A percentile compares a stretch with the other conserved stretches of the same genome.
phyloP scores from a whole-genome alignment of 352 stramenopile species.

The Phytophthora aleatoria region DNA sequence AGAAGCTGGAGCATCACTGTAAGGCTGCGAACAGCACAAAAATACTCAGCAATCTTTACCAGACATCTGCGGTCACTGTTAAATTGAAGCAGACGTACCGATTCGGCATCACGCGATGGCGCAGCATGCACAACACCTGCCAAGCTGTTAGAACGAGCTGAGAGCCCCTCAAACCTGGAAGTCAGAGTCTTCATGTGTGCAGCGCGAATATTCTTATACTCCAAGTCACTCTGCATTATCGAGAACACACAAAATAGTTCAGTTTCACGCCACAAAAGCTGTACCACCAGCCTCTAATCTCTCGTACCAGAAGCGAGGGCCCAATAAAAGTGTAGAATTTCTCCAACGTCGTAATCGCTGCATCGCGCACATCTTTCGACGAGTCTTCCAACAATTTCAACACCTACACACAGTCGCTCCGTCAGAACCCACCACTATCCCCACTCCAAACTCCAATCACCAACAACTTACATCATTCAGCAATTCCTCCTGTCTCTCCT shows the following conservation, averaged over 20 bases:
- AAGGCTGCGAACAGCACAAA: slow-evolving; percentile 7
- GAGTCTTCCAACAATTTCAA: slow-evolving; percentile 79
- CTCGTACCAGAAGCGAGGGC: slow-evolving; percentile 65
- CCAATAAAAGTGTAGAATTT: slow-evolving; percentile 77
- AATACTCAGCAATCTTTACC: not conserved
- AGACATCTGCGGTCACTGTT: not conserved
- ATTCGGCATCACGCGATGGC: slow-evolving; percentile 3
- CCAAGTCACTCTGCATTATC: slow-evolving; percentile 54
- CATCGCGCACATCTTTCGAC: slow-evolving; percentile 83
- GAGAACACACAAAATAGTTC: slow-evolving; percentile 7
- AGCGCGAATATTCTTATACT: slow-evolving; percentile 75
- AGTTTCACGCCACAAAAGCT: not conserved
- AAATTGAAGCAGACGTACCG: slow-evolving; percentile 14
- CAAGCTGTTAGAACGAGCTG: slow-evolving; percentile 3
- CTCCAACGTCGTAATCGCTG: slow-evolving; percentile 67
- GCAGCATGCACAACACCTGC: not conserved
- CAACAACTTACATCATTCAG: slow-evolving; percentile 53
- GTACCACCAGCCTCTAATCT: not conserved
- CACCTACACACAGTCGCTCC: slow-evolving; percentile 37
- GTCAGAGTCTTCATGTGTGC: slow-evolving; percentile 80
- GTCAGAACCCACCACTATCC: not conserved
- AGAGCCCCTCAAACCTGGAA: slow-evolving; percentile 52
- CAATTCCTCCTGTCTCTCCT: slow-evolving; percentile 54
- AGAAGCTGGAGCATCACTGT: not conserved
- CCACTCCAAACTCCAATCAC: not conserved